A percentile compares a stretch with the other conserved stretches of the same genome.
These are phyloP conservation scores for Ophiorrhiza pumila DNA, from an alignment of 257 asterid species.

Conservation along the genomic window DNA sequence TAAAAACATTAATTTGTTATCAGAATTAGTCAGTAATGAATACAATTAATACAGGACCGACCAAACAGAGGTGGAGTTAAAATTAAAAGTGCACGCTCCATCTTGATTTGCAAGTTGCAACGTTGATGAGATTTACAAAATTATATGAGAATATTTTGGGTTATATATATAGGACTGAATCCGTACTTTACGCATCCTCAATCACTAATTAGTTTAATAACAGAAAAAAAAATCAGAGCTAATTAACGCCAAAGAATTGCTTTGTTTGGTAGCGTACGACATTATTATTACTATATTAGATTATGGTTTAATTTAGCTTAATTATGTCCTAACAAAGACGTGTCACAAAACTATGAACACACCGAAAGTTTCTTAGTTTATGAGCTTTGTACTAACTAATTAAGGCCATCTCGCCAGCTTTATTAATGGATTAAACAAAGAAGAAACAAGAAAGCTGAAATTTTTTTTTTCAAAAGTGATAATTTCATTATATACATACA, in stretches of 20 bases:
- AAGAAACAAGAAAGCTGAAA: too few species aligned
- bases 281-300: too few species aligned
- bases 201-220: not conserved
- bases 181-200: not conserved
- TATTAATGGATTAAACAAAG: not conserved
- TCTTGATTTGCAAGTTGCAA: not conserved
- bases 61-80: not conserved
- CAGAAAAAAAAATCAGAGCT: not conserved
- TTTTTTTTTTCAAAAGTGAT: too few species aligned
- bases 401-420: conserved; percentile 4
- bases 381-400: not conserved
- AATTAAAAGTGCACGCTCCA: not conserved
- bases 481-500: too few species aligned
- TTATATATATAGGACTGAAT: too few species aligned
- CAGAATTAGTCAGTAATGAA: not conserved
- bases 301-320: not conserved
- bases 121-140: not conserved
- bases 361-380: conserved; percentile 12
- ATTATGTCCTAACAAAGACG: conserved; percentile 27
- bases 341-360: conserved; percentile 25
- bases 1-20: not conserved
- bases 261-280: conserved; percentile 23
- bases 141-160: not conserved
- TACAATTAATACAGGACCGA: conserved; percentile 9
- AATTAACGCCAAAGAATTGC: conserved; percentile 20